Evolutionary conservation across 169 alveolate genomes (phyloP).

Genomic region (Cryptosporidium ubiquitum): DNA sequence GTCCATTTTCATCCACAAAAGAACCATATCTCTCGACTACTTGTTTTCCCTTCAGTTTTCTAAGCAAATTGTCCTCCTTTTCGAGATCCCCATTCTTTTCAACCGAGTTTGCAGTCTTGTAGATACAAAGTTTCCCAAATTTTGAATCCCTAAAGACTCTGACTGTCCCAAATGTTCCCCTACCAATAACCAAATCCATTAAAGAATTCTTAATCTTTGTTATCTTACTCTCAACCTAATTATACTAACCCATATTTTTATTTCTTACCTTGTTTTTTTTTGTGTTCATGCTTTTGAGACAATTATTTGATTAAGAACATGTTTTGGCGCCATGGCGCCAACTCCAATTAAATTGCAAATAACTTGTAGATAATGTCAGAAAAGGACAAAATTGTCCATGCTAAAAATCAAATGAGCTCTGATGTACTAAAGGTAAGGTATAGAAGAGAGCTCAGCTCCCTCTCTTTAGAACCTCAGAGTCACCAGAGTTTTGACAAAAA

Average conservation of each 20-base stretch:
- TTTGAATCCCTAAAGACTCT: not conserved
- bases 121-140: not conserved
- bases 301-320: constrained; percentile 3
- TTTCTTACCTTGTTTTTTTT: not conserved
- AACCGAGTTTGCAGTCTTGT: constrained; percentile 21
- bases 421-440: constrained; percentile 33
- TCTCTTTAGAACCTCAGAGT: not conserved
- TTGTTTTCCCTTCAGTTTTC: not conserved
- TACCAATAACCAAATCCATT: not conserved
- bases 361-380: not conserved
- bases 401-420: constrained; percentile 32
- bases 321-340: constrained; percentile 35
- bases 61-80: not conserved
- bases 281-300: constrained; percentile 16
- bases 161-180: constrained; percentile 35
- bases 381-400: constrained; percentile 12
- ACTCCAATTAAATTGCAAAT: not conserved
- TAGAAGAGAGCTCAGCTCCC: constrained; percentile 14
- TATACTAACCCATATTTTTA: not conserved
- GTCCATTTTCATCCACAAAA: not conserved
- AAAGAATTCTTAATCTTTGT: not conserved
- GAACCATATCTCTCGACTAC: constrained; percentile 8
- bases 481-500: not conserved
- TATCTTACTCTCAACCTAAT: not conserved
- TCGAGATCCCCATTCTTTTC: constrained; percentile 2